phyloP scores from a whole-genome alignment of 306 rosid genomes.

The Trifolium pratense region DNA sequence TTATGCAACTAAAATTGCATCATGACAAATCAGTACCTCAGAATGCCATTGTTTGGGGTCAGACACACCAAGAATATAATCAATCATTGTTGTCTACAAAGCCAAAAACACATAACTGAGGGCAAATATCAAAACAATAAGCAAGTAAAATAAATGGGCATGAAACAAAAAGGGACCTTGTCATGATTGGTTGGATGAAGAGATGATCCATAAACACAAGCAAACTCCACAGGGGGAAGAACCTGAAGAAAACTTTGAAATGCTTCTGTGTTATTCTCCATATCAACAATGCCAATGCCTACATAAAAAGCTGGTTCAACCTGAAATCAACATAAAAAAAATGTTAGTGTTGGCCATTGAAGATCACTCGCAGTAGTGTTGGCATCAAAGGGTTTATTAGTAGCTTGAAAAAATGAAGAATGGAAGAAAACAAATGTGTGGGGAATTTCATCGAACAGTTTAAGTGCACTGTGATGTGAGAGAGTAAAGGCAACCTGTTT shows the following conservation, averaged over 20 bases:
- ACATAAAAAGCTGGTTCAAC: background rate
- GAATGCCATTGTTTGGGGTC: conserved; percentile 84
- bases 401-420: background rate
- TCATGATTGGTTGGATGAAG: conserved; percentile 56
- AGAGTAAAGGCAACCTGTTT: background rate
- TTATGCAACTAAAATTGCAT: conserved; percentile 6
- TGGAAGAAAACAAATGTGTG: background rate
- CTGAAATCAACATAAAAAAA: conserved; percentile 20
- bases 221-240: conserved; percentile 63
- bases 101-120: conserved; percentile 30
- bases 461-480: conserved; percentile 23
- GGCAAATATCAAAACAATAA: conserved; percentile 1
- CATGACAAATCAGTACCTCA: conserved; percentile 56
- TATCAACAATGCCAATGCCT: background rate
- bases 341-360: conserved; percentile 7
- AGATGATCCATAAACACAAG: conserved; percentile 60
- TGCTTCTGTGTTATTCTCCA: conserved; percentile 40
- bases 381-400: background rate
- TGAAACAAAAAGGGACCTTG: conserved; percentile 44
- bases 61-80: conserved; percentile 60
- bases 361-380: background rate
- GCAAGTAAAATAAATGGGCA: background rate
- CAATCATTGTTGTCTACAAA: conserved; percentile 54
- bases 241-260: conserved; percentile 46
- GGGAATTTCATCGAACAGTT: conserved; percentile 49